Base-by-base conservation (phyloP, 352 stramenopile species). In the Pythium oligandrum region DNA sequence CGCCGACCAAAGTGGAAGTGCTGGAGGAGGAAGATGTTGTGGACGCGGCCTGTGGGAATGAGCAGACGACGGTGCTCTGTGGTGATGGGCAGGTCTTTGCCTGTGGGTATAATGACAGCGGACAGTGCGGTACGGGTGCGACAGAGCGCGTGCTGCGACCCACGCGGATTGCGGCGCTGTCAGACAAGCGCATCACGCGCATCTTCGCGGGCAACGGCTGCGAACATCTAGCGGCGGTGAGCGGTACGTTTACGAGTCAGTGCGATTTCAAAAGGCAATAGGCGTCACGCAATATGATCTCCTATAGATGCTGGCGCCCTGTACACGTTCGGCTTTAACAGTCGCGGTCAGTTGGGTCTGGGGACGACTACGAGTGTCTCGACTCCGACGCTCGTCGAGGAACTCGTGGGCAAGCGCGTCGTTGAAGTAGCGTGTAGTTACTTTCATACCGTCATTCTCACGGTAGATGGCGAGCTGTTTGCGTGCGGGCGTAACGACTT, bases 51-150 rank as follows among this genome's bases (percentile, higher is more conserved):
- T 93, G 83, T 39, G 88, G 86, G 34, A 98, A 98, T 57, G 90
- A 98, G 52, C 88, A 97, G 56, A 97, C 89, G 4, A 68, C 85
- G 39, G 70, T 97, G 12, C 63, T 97, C 4, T 82, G 68, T 11
- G 77, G 82, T 93, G 74, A 77, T 54, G 90, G 92, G 30, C 65
- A 94, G 40, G 77, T 97, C 12, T 96, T 86, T 59, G 77, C 85
- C 9, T 94, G 83, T 40, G 92, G 92, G 31, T 97, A 97, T 72
- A 98, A 98, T 48, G 90, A 97, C 68, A 97, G 95, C 66, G 92
- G 92, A 1, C 92, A 98, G 52, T 97, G 92, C 67, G 92, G 88
- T 49, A 74, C 87, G 6, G 87, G 81, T 1, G 78, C 81, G n/a
- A 92, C 73, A 1, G 85, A 95, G 34, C 74, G 85, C 37, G 70